Base-by-base conservation (phyloP, 805 yeast genomes). In the Cyberlindnera maclurae region DNA sequence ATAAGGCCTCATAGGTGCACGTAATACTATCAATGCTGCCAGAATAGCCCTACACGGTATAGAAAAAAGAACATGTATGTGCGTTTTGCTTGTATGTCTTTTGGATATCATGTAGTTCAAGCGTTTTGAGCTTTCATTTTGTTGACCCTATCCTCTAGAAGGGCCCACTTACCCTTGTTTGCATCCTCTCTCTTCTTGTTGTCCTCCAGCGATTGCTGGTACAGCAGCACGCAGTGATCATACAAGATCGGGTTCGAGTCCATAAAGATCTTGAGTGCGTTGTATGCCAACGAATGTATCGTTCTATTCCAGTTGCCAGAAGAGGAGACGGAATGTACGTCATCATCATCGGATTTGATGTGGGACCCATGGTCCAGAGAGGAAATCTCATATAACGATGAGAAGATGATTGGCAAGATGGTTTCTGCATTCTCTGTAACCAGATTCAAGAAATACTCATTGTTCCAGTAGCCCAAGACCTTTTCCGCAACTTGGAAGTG, bases 401-500 rank as follows among this genome's bases (percentile, higher is more conserved):
- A 82, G 62, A 87, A 93, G 28, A 93, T 77, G 33, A 93, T 88
- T 22, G 98, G 97, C 51, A 93, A 67, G 39, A 90, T 87, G 28
- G 84, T 89, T 52, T 88, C 96, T 8, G 95, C 89, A 59, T 84
- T 84, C 54, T 93, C 97, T 15, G 94, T 86, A 35, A 93, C 88
- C 51, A 90, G 65, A 31, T 88, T 82, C 47, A 89, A 75, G 60
- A 93, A 89, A 64, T 86, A 89, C 57, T 93, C 97, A 60, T 90
- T 90, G 53, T 86, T 84, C 93, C 96, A 93, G 61, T 79, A 87
- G 57, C 89, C 83, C 43, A 93, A 73, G 2, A 93, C 96, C 51
- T 94, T 87, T 63, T 93, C 98, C 41, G 94, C 83, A 18, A 93
- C 96, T 70, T 93, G 98, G 69, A 93, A 94, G 65, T 93, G 97